Conservation (phyloP, 1,284 basidiomycete species). For the Leccinum subrobustum region DNA sequence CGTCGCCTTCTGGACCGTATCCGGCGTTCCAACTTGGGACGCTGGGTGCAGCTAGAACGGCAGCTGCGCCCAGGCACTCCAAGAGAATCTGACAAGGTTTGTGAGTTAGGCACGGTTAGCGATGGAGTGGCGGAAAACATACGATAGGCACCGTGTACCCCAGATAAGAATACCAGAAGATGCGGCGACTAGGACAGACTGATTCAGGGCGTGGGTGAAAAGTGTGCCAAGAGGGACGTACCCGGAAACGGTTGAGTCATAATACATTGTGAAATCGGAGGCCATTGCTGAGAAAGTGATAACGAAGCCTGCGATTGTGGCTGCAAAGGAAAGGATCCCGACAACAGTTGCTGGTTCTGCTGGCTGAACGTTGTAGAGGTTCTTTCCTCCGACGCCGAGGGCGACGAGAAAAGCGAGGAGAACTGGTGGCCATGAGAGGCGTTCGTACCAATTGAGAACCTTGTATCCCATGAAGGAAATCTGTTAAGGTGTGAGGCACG, state of each 20-base stretch:
- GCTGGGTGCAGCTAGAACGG: conserved; percentile 53
- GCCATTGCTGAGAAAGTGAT: conserved; percentile 65
- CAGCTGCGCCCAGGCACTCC: conserved; percentile 77
- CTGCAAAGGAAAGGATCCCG: conserved; percentile 61
- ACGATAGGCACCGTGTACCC: conserved; percentile 75
- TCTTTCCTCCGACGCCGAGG: conserved; percentile 70
- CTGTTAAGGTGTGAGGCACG: conserved; percentile 30
- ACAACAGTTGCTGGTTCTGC: conserved; percentile 51
- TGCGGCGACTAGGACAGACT: conserved; percentile 46
- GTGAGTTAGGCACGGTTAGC: neutral
- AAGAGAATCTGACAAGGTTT: conserved; percentile 44
- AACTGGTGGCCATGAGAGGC: conserved; percentile 76
- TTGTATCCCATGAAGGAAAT: conserved; percentile 81
- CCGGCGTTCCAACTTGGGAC: conserved; percentile 69
- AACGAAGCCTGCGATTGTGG: conserved; percentile 72
- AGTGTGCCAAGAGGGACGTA: conserved; percentile 25
- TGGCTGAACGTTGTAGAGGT: conserved; percentile 46
- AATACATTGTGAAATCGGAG: conserved; percentile 76
- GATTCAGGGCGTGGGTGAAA: conserved; percentile 1
- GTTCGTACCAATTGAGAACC: conserved; percentile 79
- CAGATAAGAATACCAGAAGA: conserved; percentile 75
- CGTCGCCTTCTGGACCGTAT: conserved; percentile 56
- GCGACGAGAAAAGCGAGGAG: conserved; percentile 76
- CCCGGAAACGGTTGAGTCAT: conserved; percentile 56
- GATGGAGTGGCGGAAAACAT: conserved; percentile 18